A percentile compares a stretch with the other conserved stretches of the same genome.
These are phyloP conservation scores for Auriscalpium orientale DNA, from an alignment of 768 basidiomycete species.

Conservation along the genomic window DNA sequence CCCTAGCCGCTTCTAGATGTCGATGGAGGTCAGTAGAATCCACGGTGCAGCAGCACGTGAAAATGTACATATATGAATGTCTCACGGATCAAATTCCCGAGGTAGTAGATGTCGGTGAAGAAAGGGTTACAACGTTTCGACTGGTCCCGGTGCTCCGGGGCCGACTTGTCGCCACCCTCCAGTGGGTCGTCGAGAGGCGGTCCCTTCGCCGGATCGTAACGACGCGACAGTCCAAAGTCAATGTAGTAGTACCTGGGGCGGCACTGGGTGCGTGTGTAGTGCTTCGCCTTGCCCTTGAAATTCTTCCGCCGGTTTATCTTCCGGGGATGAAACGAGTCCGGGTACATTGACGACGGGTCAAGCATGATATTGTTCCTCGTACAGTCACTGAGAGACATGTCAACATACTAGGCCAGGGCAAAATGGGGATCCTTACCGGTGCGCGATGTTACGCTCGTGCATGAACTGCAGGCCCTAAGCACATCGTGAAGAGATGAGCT, in stretches of 20 bases:
- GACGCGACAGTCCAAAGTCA: constrained; percentile 22
- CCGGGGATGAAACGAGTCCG: constrained; percentile 3
- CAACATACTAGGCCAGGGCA: not conserved
- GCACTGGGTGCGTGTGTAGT: constrained; percentile 18
- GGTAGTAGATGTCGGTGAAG: constrained; percentile 18
- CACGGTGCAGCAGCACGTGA: not conserved
- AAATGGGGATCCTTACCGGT: constrained; percentile 4
- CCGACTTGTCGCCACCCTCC: constrained; percentile 17
- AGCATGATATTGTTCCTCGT: constrained; percentile 9
- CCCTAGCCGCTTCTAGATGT: not conserved
- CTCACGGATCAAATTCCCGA: constrained; percentile 17
- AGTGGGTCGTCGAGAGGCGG: constrained; percentile 13
- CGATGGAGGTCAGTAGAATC: not conserved
- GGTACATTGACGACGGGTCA: constrained; percentile 7
- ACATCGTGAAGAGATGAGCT: not conserved
- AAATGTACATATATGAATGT: constrained; percentile 14
- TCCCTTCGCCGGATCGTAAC: constrained; percentile 9
- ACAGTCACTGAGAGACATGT: constrained; percentile 1
- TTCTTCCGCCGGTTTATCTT: not conserved
- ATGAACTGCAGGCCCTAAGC: constrained; percentile 17
- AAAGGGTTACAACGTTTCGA: constrained; percentile 17
- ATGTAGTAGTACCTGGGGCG: constrained; percentile 22
- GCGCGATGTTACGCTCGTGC: constrained; percentile 16
- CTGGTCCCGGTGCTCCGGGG: constrained; percentile 18
- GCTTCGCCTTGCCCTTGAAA: constrained; percentile 5